Percentiles rank a stretch among this genome's conserved stretches.
Evolutionary conservation across 805 yeast species (phyloP).

Genomic region (Candida anglica): DNA sequence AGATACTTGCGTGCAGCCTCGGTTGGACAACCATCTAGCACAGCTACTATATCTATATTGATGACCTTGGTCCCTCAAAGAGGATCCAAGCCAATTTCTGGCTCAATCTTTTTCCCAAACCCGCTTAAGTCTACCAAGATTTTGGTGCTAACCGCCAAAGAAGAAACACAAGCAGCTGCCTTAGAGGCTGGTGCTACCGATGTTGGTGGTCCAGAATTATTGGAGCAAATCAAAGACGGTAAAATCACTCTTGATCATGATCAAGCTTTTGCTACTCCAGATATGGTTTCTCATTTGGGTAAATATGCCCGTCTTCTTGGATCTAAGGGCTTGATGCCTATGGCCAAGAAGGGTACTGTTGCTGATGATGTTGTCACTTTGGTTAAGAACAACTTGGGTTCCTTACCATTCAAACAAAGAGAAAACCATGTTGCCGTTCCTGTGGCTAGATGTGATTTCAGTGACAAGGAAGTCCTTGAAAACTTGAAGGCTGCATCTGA

Average conservation of each 20-base stretch:
- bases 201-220: slow-evolving; percentile 68
- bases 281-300: slow-evolving; percentile 58
- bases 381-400: slow-evolving; percentile 56
- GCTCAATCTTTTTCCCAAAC: slow-evolving; percentile 68
- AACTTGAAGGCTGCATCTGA: slow-evolving; percentile 67
- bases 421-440: slow-evolving; percentile 58
- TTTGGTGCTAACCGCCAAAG: slow-evolving; percentile 62
- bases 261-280: slow-evolving; percentile 83
- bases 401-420: slow-evolving; percentile 75
- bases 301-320: slow-evolving; percentile 79
- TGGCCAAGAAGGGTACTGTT: slow-evolving; percentile 81
- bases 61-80: slow-evolving; percentile 65
- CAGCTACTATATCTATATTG: slow-evolving; percentile 61
- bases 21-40: slow-evolving; percentile 75
- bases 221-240: slow-evolving; percentile 56
- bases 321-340: slow-evolving; percentile 87
- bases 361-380: slow-evolving; percentile 55
- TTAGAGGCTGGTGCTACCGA: slow-evolving; percentile 52
- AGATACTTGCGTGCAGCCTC: slow-evolving; percentile 83
- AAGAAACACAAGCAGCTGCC: slow-evolving; percentile 46
- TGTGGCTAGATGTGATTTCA: slow-evolving; percentile 72
- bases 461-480: slow-evolving; percentile 69
- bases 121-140: slow-evolving; percentile 64
- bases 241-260: slow-evolving; percentile 49
- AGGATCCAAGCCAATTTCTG: slow-evolving; percentile 73